A percentile compares a stretch with the other conserved stretches of the same genome.
Evolutionary conservation across 1,139 yeast species (phyloP).

Genomic region (Taphrina flavorubra): DNA sequence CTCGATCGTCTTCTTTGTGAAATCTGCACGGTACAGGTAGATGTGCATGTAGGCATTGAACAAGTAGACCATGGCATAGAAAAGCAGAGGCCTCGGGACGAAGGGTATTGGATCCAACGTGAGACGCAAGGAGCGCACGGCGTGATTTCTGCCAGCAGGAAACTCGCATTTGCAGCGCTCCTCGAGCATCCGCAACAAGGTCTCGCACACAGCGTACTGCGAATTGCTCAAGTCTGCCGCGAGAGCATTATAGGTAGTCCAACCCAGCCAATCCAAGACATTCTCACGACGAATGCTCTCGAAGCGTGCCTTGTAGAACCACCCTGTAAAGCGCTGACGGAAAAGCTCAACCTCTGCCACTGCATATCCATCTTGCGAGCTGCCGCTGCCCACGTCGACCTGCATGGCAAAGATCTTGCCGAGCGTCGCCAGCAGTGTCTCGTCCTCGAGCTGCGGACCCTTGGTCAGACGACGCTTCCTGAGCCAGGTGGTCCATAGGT

Average conservation of each 20-base stretch:
- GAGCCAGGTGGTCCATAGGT: slow-evolving; percentile 18
- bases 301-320: slow-evolving; percentile 32
- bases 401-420: slow-evolving; percentile 13
- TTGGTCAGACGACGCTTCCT: slow-evolving; percentile 11
- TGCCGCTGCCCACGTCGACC: not conserved
- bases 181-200: slow-evolving; percentile 9
- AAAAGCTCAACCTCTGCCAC: slow-evolving; percentile 27
- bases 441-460: slow-evolving; percentile 10
- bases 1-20: not conserved
- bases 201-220: slow-evolving; percentile 12
- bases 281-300: slow-evolving; percentile 25
- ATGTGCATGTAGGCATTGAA: slow-evolving; percentile 7
- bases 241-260: slow-evolving; percentile 19
- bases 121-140: slow-evolving; percentile 18
- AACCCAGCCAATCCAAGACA: slow-evolving; percentile 31
- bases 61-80: slow-evolving; percentile 22
- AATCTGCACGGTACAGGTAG: slow-evolving; percentile 2
- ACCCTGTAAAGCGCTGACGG: slow-evolving; percentile 24
- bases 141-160: slow-evolving; percentile 3
- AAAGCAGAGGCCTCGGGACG: slow-evolving; percentile 27
- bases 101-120: slow-evolving; percentile 34
- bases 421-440: slow-evolving; percentile 3
- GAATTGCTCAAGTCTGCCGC: not conserved
- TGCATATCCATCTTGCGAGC: not conserved
- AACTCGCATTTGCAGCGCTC: slow-evolving; percentile 14